Percentiles rank a stretch among this genome's conserved stretches.
Evolutionary conservation across 139 green algal genomes (phyloP).

Genomic region (Yamagishiella unicocca): DNA sequence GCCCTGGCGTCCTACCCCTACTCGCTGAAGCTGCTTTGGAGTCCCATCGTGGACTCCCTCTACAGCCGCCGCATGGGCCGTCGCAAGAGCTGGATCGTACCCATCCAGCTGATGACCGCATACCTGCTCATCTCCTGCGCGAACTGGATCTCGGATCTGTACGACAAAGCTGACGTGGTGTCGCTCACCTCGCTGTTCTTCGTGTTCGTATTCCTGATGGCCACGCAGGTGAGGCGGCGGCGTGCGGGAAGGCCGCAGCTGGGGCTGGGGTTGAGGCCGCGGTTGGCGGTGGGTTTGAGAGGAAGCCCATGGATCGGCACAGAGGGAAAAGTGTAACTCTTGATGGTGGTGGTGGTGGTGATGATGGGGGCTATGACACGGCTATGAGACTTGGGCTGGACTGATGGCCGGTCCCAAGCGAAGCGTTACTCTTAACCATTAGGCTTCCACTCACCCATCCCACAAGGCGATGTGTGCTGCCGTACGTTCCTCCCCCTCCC

Average conservation of each 20-base stretch:
- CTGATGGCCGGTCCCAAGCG: no score
- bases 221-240: slow-evolving; percentile 81
- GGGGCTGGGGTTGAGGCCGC: not conserved
- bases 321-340: no score
- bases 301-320: no score
- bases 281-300: no score
- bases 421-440: no score
- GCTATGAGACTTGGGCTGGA: no score
- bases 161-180: slow-evolving; percentile 72
- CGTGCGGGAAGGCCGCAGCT: not conserved
- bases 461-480: no score
- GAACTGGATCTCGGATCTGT: slow-evolving; percentile 50
- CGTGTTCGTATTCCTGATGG: slow-evolving; percentile 88
- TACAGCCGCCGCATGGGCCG: slow-evolving; percentile 75
- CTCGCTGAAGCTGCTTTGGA: slow-evolving; percentile 95
- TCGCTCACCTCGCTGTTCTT: slow-evolving; percentile 88
- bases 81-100: slow-evolving; percentile 92
- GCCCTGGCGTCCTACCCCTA: slow-evolving; percentile 90
- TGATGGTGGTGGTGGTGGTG: no score
- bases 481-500: no score
- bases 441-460: no score
- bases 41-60: slow-evolving; percentile 89
- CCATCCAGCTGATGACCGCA: slow-evolving; percentile 73
- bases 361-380: no score
- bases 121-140: slow-evolving; percentile 51